These are phyloP conservation scores for Aspergillus fischeri DNA, from an alignment of 2,329 filamentous ascomycete genomes.

Conservation along the genomic window DNA sequence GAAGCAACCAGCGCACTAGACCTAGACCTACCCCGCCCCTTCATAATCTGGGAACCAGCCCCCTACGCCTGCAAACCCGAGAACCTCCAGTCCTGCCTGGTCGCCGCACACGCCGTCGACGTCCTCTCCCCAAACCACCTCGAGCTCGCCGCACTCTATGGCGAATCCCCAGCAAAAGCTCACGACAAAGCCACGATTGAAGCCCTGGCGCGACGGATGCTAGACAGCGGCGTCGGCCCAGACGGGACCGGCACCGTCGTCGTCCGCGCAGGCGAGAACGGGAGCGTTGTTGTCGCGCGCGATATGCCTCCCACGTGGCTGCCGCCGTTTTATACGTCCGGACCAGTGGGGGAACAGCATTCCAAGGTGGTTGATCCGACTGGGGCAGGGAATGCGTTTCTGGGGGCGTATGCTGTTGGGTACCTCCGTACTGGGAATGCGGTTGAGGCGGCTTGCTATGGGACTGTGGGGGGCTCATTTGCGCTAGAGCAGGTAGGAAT, in stretches of 20 bases:
- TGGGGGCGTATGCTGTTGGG: constrained; percentile 30
- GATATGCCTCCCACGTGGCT: constrained; percentile 19
- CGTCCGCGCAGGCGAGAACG: constrained; percentile 29
- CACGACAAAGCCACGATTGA: constrained; percentile 9
- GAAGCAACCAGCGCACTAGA: constrained; percentile 4
- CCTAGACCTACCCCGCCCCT: neutral
- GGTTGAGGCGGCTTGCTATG: constrained; percentile 26
- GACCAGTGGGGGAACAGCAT: neutral
- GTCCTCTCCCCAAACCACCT: constrained; percentile 39
- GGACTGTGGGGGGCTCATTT: constrained; percentile 32
- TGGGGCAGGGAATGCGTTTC: constrained; percentile 35
- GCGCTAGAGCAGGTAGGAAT: constrained; percentile 29
- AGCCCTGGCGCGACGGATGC: constrained; percentile 4
- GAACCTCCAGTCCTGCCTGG: constrained; percentile 18
- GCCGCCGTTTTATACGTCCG: constrained; percentile 22
- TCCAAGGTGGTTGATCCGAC: constrained; percentile 31
- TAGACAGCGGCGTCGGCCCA: constrained; percentile 13
- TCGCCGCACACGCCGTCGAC: constrained; percentile 20
- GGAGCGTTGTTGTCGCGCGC: constrained; percentile 21
- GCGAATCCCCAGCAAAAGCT: neutral
- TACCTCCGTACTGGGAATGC: constrained; percentile 17
- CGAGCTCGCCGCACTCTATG: constrained; percentile 26
- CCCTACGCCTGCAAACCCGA: constrained; percentile 17
- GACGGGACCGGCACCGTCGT: constrained; percentile 17
- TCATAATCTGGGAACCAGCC: constrained; percentile 24